Percentiles rank a stretch among this genome's conserved stretches.
These are phyloP conservation scores for Dorcoceras hygrometricum DNA, from an alignment of 257 asterid genomes.

Conservation along the genomic window DNA sequence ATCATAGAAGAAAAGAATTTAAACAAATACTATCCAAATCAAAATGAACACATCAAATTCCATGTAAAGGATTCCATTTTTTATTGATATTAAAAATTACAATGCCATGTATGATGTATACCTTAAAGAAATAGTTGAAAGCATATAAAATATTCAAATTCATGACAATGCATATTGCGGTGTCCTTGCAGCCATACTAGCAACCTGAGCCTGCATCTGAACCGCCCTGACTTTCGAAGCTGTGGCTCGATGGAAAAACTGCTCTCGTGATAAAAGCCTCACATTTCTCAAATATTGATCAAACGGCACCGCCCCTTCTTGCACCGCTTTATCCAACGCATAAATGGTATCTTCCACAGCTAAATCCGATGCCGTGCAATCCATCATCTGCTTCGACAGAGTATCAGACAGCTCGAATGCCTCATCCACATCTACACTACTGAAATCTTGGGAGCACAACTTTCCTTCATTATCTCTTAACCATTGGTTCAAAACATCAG, in stretches of 20 bases:
- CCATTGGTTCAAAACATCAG: slow-evolving; percentile 72
- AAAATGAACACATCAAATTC: neutral
- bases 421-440: slow-evolving; percentile 48
- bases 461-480: slow-evolving; percentile 69
- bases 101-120: neutral
- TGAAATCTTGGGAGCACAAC: slow-evolving; percentile 27
- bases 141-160: slow-evolving; percentile 20
- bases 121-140: neutral
- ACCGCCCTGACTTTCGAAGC: slow-evolving; percentile 80
- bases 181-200: slow-evolving; percentile 78
- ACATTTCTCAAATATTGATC: slow-evolving; percentile 88
- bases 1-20: neutral
- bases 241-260: slow-evolving; percentile 82
- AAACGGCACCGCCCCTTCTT: slow-evolving; percentile 76
- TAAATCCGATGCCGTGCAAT: slow-evolving; percentile 71
- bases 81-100: slow-evolving; percentile 16
- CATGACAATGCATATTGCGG: slow-evolving; percentile 47
- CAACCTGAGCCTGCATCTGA: slow-evolving; percentile 93
- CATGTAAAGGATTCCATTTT: neutral
- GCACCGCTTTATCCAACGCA: slow-evolving; percentile 83
- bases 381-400: slow-evolving; percentile 72
- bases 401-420: slow-evolving; percentile 67
- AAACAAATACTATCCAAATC: neutral
- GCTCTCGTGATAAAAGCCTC: slow-evolving; percentile 75
- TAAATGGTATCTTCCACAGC: slow-evolving; percentile 80